Evolutionary conservation across 768 basidiomycete genomes (phyloP), one percentile per base, ranked within the genome.

Genomic region (Lactarius akahatsu): DNA sequence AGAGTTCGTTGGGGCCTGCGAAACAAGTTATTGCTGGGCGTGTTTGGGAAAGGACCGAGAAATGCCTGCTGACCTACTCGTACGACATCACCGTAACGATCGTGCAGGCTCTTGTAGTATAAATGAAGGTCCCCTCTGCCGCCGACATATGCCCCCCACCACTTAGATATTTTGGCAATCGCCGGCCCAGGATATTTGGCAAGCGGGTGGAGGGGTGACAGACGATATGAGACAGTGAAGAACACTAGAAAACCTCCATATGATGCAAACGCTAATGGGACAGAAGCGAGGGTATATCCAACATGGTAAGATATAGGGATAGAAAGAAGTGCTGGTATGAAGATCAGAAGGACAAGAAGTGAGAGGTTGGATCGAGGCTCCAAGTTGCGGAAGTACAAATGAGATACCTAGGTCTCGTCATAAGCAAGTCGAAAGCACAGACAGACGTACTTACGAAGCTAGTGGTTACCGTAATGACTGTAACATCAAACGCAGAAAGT

Each of bases 151-250:
- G 78, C 77, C 20, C 78, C 72, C 67, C 75, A 76, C 16, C 82
- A 71, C 62, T 81, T 81, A 10, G 80, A 77, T 28, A 82, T 36
- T 59, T 76, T 82, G 72, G 76, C 76, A 5, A 80, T 59, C 0
- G 79, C 11, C 1, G 84, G 85, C 18, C 84, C 85, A 28, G 83
- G 83, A 69, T 81, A 84, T 55, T 74, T 71, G 18, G 82, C 80
- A 5, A 86, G 76, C 5, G 84, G 83, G 72, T 86, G 85, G 73
- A 80, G 80, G 2, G 83, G 82, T 6, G 83, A 84, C 9, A 85
- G 64, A 26, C 84, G 81, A 71, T 86, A 85, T 13, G 67, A 38
- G 23, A 74, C 57, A 5, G 71, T 73, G 62, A 65, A 64, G 13
- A 59, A 26, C 34, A 57, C 13, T 34, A 68, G 34, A 9, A n/a